Evolutionary conservation across 139 green algal genomes (phyloP).

Genomic region (Picochlorum costavermella): DNA sequence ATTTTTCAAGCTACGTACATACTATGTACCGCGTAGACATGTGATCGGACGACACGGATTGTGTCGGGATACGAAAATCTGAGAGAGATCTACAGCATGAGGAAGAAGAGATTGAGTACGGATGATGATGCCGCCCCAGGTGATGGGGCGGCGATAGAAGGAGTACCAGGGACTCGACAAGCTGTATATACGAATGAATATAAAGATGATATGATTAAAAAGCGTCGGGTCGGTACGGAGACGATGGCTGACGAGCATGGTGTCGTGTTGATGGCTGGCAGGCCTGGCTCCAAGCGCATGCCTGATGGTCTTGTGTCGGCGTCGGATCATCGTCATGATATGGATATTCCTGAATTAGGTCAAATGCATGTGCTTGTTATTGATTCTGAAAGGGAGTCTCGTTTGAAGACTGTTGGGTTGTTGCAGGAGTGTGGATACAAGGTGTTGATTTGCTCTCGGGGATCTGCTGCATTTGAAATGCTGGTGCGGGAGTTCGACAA

Average conservation of each 20-base stretch:
- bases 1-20: too few species aligned
- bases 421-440: constrained; percentile 4
- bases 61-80: neutral
- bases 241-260: neutral
- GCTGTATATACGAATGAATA: neutral
- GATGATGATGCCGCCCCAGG: neutral
- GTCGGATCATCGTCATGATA: neutral
- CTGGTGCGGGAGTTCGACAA: neutral
- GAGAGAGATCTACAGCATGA: neutral
- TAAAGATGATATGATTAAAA: too few species aligned
- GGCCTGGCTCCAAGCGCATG: neutral
- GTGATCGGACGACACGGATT: too few species aligned
- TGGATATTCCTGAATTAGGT: neutral
- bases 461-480: neutral
- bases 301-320: too few species aligned
- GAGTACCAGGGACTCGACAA: neutral
- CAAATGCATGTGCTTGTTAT: constrained; percentile 19
- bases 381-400: constrained; percentile 8
- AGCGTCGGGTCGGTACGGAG: too few species aligned
- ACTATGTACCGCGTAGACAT: too few species aligned
- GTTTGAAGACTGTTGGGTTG: constrained; percentile 9
- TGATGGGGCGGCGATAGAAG: neutral
- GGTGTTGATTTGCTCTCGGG: neutral
- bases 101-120: neutral
- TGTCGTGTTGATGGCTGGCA: neutral